These are phyloP conservation scores for Polysphondylium violaceum DNA, from an alignment of 78 protist genomes.

Conservation along the genomic window DNA sequence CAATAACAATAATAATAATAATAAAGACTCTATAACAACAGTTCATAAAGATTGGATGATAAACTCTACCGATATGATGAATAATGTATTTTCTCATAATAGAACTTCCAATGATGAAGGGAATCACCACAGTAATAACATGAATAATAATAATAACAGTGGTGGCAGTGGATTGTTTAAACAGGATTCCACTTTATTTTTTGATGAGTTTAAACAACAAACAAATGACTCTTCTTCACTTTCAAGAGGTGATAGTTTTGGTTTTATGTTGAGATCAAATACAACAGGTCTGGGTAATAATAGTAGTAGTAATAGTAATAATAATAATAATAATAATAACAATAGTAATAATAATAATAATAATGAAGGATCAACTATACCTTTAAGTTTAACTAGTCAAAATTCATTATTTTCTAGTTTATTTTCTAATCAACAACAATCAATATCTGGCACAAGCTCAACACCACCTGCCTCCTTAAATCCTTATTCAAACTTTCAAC, in stretches of 20 bases:
- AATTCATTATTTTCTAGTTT: background rate
- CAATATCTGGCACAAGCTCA: background rate
- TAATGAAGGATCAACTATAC: too few species aligned
- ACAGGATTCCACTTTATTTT: background rate
- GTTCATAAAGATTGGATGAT: conserved; percentile 2
- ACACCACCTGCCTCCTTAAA: background rate
- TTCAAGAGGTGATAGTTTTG: background rate
- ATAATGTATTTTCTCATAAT: background rate
- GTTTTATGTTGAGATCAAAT: background rate
- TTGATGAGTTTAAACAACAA: background rate
- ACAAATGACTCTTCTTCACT: background rate
- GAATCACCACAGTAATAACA: too few species aligned
- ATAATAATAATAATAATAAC: background rate
- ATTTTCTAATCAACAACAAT: background rate
- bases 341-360: too few species aligned
- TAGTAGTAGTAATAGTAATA: background rate
- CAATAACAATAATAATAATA: too few species aligned
- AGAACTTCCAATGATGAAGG: too few species aligned
- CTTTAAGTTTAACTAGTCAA: too few species aligned
- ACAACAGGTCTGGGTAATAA: background rate
- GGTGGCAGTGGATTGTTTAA: background rate
- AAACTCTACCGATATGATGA: background rate
- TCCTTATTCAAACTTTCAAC: background rate
- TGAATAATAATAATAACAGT: background rate
- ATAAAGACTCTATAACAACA: too few species aligned